Conservation (phyloP, 352 stramenopile genomes). For the Pelagophyceae sp. region DNA sequence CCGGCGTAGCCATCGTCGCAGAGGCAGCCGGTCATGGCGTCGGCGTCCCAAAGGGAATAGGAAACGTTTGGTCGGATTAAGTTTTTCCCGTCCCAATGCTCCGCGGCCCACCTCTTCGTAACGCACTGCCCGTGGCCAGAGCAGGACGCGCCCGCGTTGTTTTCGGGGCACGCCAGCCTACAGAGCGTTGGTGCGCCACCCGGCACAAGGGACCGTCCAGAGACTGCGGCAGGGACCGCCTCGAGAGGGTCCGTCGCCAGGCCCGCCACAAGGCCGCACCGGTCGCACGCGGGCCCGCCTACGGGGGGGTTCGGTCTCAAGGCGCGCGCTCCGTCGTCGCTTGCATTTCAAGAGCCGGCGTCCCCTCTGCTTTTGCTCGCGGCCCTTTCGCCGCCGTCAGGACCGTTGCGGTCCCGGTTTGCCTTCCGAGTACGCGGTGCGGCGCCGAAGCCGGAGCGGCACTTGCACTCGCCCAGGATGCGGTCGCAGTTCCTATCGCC, state of each 20-base stretch:
- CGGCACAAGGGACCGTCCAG: too few relatives aligned
- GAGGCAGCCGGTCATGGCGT: conserved; percentile 26
- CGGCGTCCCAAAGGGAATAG: conserved; percentile 21
- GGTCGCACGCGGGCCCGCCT: conserved; percentile 72
- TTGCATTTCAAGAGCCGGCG: too few relatives aligned
- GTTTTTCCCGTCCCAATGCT: conserved; percentile 47
- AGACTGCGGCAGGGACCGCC: too few relatives aligned
- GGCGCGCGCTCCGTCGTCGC: too few relatives aligned
- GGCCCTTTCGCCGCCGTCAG: too few relatives aligned
- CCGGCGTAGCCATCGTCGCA: conserved; percentile 21
- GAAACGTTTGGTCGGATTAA: not conserved
- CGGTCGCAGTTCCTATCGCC: conserved; percentile 73
- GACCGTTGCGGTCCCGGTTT: too few relatives aligned
- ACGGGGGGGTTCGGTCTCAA: too few relatives aligned
- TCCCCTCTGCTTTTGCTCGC: too few relatives aligned
- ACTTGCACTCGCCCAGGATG: conserved; percentile 62
- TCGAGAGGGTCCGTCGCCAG: too few relatives aligned
- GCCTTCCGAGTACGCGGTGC: too few relatives aligned
- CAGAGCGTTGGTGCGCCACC: too few relatives aligned
- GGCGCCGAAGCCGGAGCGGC: conserved; percentile 70
- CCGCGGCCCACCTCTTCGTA: conserved; percentile 47
- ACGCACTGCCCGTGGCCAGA: conserved; percentile 67
- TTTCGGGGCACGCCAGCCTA: conserved; percentile 67
- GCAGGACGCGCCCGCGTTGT: conserved; percentile 44
- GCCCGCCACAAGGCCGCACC: too few relatives aligned